Conservation (phyloP, 192 early-diverging fungal species). For the Dissophora globulifera region DNA sequence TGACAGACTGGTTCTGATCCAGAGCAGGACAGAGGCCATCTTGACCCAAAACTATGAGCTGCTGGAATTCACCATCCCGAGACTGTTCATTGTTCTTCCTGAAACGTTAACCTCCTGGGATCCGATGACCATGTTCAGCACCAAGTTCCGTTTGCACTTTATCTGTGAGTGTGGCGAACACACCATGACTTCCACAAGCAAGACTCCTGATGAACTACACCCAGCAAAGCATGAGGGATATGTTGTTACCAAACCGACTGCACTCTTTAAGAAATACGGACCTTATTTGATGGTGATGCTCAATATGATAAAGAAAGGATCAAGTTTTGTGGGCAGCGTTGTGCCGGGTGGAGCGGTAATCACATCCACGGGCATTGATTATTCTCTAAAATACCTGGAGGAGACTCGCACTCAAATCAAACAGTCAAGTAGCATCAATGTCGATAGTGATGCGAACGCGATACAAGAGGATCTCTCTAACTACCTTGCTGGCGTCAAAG, state of each 20-base stretch:
- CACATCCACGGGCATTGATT: background rate
- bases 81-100: slow-evolving; percentile 21
- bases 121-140: background rate
- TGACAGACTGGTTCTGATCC: slow-evolving; percentile 15
- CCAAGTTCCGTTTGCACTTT: slow-evolving; percentile 18
- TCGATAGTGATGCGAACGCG: background rate
- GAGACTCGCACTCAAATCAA: background rate
- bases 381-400: background rate
- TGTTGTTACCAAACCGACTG: slow-evolving; percentile 12
- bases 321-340: background rate
- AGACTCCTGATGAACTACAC: slow-evolving; percentile 6
- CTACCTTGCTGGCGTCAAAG: slow-evolving; percentile 1
- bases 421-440: background rate
- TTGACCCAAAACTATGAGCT: slow-evolving; percentile 16
- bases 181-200: background rate
- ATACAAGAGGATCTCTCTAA: slow-evolving; percentile 3
- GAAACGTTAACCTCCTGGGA: background rate
- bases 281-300: slow-evolving; percentile 16
- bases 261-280: slow-evolving; percentile 17
- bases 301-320: slow-evolving; percentile 13
- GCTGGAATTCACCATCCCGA: slow-evolving; percentile 10
- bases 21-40: slow-evolving; percentile 12
- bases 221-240: slow-evolving; percentile 21
- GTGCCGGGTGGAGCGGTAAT: background rate
- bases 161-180: slow-evolving; percentile 25